These are phyloP conservation scores for Echium plantagineum DNA, from an alignment of 257 asterid species.

Conservation along the genomic window DNA sequence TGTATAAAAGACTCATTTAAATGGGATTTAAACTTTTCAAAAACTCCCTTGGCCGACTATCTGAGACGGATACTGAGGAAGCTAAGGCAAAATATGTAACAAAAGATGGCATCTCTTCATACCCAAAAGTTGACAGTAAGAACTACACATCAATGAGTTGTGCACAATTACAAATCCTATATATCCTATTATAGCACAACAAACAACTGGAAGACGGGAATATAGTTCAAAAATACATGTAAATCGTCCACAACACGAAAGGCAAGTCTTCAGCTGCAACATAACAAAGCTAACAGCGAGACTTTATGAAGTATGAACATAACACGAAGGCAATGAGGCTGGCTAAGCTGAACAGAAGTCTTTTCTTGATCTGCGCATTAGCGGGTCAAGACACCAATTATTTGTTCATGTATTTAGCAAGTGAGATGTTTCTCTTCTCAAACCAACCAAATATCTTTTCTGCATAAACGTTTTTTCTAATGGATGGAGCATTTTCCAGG, in stretches of 20 bases:
- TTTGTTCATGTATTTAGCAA: slow-evolving; percentile 13
- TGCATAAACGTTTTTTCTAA: slow-evolving; percentile 55
- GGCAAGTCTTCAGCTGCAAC: background rate
- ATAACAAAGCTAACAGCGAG: background rate
- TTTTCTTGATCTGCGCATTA: background rate
- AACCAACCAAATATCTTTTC: slow-evolving; percentile 47
- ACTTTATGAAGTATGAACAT: background rate
- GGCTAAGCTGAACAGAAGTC: background rate
- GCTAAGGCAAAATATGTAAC: too few relatives aligned
- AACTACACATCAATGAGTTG: background rate
- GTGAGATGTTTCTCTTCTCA: slow-evolving; percentile 23
- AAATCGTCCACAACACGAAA: background rate
- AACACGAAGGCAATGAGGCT: background rate
- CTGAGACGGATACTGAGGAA: too few relatives aligned
- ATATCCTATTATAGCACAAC: background rate
- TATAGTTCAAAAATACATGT: background rate
- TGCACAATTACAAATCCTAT: background rate
- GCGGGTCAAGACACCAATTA: background rate
- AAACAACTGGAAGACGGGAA: background rate
- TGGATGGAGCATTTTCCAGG: slow-evolving; percentile 22
- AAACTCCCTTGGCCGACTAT: too few relatives aligned
- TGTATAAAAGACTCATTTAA: too few relatives aligned
- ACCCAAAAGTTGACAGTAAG: background rate
- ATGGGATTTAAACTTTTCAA: too few relatives aligned
- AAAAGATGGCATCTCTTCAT: too few relatives aligned